Evolutionary conservation across 371 early-diverging fungal species (phyloP).

Genomic region (Blakeslea trispora): DNA sequence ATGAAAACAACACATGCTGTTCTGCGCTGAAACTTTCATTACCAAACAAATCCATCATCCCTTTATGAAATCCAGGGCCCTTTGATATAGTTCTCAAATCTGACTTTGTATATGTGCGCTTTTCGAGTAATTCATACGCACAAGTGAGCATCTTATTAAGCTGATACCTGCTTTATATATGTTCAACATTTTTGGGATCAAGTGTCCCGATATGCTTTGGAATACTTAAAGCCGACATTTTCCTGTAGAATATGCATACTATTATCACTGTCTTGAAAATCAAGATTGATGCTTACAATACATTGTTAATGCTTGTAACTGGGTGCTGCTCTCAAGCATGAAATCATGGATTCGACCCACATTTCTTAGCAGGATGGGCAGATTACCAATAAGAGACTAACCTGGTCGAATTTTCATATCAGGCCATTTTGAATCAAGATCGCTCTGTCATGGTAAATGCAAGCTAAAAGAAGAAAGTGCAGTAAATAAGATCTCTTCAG

Average conservation of each 20-base stretch:
- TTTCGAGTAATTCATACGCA: too few species aligned
- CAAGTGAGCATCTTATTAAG: too few species aligned
- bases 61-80: too few species aligned
- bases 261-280: background rate
- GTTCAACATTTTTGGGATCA: too few species aligned
- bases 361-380: conserved; percentile 21
- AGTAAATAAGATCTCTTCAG: background rate
- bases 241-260: conserved; percentile 2
- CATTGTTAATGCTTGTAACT: conserved; percentile 21
- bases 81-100: too few species aligned
- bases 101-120: too few species aligned
- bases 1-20: too few species aligned
- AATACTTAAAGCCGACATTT: conserved; percentile 22
- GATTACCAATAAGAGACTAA: conserved; percentile 27
- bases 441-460: conserved; percentile 28
- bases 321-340: conserved; percentile 18
- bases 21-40: too few species aligned
- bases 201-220: conserved; percentile 22
- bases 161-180: too few species aligned
- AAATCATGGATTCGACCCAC: conserved; percentile 25
- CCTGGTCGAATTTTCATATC: conserved; percentile 21
- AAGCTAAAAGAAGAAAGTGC: conserved; percentile 20
- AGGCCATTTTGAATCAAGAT: conserved; percentile 18
- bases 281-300: background rate
- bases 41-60: too few species aligned